A percentile compares a stretch with the other conserved stretches of the same genome.
These are phyloP conservation scores for Eleusine coracana DNA, from an alignment of 176 grass and related monocot species.

Conservation along the genomic window DNA sequence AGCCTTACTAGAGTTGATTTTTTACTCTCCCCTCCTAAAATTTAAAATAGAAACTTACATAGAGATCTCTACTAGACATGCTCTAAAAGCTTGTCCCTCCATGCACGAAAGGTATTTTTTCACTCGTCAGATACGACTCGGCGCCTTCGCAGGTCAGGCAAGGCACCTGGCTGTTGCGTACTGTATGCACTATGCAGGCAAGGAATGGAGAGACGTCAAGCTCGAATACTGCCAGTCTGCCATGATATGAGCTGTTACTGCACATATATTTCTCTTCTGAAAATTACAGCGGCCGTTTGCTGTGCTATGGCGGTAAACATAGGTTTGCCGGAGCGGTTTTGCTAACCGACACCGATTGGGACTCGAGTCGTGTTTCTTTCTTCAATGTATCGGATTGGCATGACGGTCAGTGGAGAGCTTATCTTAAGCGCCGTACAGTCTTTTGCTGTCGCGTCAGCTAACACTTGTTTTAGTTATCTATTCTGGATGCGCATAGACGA, in stretches of 20 bases:
- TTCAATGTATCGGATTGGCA: background rate
- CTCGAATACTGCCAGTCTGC: background rate
- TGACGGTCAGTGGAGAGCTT: conserved; percentile 24
- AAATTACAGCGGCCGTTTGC: background rate
- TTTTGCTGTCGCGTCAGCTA: conserved; percentile 30
- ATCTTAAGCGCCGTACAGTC: conserved; percentile 6
- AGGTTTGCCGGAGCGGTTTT: background rate
- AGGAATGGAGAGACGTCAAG: background rate
- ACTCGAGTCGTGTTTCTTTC: no score
- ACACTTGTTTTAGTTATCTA: conserved; percentile 1
- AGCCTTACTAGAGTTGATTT: no score
- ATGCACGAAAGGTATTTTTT: background rate
- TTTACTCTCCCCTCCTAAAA: no score
- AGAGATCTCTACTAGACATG: no score
- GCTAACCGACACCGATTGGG: background rate
- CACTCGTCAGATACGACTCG: background rate
- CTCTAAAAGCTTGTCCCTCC: background rate
- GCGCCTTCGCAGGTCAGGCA: conserved; percentile 22
- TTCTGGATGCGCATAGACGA: conserved; percentile 11
- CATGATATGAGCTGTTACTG: no score
- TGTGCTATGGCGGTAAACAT: background rate
- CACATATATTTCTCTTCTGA: background rate
- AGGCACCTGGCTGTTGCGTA: background rate
- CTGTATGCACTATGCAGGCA: background rate
- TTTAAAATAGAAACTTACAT: no score